Percentiles rank a stretch among this genome's conserved stretches.
phyloP scores from a whole-genome alignment of 2,329 filamentous ascomycete species.

The Colletotrichum filicis region DNA sequence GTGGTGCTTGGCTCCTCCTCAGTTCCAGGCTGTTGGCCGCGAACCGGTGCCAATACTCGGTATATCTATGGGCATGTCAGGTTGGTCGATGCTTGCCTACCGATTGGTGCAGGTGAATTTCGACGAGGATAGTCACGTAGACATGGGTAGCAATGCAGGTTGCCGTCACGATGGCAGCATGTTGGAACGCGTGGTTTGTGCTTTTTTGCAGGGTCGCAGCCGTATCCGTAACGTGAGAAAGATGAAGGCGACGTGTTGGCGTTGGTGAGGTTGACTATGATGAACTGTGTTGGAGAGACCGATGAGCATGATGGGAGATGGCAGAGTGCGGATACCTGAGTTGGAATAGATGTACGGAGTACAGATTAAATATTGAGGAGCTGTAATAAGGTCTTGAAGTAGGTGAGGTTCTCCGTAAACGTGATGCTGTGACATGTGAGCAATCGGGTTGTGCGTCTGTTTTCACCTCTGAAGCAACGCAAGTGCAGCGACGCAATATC shows the following conservation, averaged over 20 bases:
- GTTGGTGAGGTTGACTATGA: not conserved
- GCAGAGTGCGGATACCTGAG: not conserved
- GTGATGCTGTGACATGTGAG: not conserved
- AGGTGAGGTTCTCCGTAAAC: no score
- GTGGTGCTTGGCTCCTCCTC: not conserved
- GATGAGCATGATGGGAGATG: not conserved
- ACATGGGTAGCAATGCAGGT: slow-evolving; percentile 1
- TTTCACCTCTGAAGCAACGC: not conserved
- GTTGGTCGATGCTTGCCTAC: not conserved
- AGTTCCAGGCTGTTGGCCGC: not conserved
- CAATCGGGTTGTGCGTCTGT: not conserved
- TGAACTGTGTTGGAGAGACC: not conserved
- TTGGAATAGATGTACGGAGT: no score
- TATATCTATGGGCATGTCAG: not conserved
- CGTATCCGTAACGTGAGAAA: not conserved
- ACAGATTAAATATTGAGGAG: not conserved
- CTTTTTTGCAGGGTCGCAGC: not conserved
- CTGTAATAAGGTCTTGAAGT: not conserved
- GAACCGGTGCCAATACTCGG: not conserved
- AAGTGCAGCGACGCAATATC: not conserved
- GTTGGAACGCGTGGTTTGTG: slow-evolving; percentile 8
- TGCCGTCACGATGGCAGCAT: not conserved
- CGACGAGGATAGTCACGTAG: not conserved
- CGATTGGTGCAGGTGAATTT: not conserved
- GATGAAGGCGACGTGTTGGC: not conserved